phyloP scores from a whole-genome alignment of 129 eudicot species.

The Logfia minima region DNA sequence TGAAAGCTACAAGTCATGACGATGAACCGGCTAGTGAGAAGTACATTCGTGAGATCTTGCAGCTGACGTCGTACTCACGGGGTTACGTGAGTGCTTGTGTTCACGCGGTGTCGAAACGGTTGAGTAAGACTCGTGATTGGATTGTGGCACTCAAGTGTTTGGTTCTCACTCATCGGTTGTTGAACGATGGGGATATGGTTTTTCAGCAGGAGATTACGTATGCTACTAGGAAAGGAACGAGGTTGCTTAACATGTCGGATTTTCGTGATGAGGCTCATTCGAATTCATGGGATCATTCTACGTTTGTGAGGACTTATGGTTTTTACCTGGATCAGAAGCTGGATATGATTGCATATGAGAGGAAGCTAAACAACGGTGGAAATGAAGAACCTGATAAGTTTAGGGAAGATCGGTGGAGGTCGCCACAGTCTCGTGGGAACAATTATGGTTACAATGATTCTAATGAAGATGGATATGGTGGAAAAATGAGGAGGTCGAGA shows the following conservation, averaged over 20 bases:
- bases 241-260: constrained; percentile 33
- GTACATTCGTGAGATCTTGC: constrained; percentile 30
- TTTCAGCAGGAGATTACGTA: constrained; percentile 66
- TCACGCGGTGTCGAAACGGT: constrained; percentile 46
- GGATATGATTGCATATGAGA: constrained; percentile 56
- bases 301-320: constrained; percentile 72
- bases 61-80: constrained; percentile 38
- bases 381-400: constrained; percentile 40
- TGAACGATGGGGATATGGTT: constrained; percentile 29
- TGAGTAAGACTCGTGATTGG: constrained; percentile 65
- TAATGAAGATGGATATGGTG: constrained; percentile 20
- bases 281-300: constrained; percentile 84
- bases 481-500: constrained; percentile 32
- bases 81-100: constrained; percentile 42
- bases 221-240: constrained; percentile 66
- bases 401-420: constrained; percentile 58
- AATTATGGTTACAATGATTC: constrained; percentile 25
- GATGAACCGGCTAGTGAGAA: constrained; percentile 43
- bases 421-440: constrained; percentile 46
- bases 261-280: constrained; percentile 51
- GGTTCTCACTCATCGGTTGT: constrained; percentile 36
- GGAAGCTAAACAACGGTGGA: constrained; percentile 41
- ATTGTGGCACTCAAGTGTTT: constrained; percentile 30
- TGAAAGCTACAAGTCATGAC: constrained; percentile 38
- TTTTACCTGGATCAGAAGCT: constrained; percentile 74